A percentile compares a stretch with the other conserved stretches of the same genome.
These are phyloP conservation scores for Tetrahymena elliotti DNA, from an alignment of 73 alveolate genomes.

Conservation along the genomic window DNA sequence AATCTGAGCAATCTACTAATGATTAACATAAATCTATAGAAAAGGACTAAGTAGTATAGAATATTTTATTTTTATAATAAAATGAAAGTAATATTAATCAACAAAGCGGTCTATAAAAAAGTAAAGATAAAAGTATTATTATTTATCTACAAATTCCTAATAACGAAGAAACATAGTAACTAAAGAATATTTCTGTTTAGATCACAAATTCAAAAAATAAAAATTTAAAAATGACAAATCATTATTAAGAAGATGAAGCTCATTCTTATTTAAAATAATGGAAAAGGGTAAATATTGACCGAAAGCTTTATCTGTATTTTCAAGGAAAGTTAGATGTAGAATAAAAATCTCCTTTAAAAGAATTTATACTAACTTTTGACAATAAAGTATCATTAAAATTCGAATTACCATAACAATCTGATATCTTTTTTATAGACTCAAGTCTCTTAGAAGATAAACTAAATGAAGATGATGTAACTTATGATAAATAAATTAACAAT, in stretches of 20 bases:
- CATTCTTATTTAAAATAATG: background rate
- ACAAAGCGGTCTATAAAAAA: background rate
- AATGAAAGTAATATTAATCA: background rate
- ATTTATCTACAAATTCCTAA: background rate
- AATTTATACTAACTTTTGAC: background rate
- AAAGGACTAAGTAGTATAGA: too few species aligned
- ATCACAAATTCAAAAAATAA: background rate
- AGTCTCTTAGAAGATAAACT: background rate
- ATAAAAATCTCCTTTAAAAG: background rate
- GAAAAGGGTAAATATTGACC: background rate
- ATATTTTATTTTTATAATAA: too few species aligned
- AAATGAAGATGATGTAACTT: background rate
- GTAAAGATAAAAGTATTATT: too few species aligned
- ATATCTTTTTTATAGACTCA: background rate
- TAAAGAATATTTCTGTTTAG: background rate
- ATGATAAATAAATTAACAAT: background rate
- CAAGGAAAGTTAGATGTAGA: too few species aligned
- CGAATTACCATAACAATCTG: background rate
- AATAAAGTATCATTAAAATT: background rate
- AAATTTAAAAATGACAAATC: background rate
- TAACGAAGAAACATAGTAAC: too few species aligned
- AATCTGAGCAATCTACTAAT: too few species aligned
- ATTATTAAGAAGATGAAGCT: background rate
- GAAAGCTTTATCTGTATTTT: background rate
- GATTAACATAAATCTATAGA: too few species aligned